phyloP scores from a whole-genome alignment of 2,329 filamentous ascomycete species.

The Pyricularia grisea region DNA sequence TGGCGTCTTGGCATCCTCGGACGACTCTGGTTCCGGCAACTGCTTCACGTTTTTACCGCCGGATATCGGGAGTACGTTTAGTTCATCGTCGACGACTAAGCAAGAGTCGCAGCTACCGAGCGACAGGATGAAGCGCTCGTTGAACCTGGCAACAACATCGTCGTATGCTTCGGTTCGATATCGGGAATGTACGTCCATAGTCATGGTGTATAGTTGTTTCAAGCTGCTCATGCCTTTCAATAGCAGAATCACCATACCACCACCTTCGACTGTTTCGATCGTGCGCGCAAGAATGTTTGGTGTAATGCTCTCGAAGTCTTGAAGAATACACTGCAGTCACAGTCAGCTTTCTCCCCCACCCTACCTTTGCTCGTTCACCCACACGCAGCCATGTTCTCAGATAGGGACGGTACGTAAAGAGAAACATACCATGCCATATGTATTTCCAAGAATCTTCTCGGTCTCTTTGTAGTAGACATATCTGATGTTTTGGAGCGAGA shows the following conservation, averaged over 20 bases:
- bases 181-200: conserved; percentile 95
- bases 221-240: conserved; percentile 95
- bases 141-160: conserved; percentile 92
- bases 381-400: not conserved
- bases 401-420: not conserved
- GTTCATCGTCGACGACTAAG: conserved; percentile 91
- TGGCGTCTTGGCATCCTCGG: conserved; percentile 65
- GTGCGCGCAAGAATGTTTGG: conserved; percentile 93
- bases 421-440: conserved; percentile 66
- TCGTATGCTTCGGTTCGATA: conserved; percentile 95
- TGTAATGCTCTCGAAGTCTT: conserved; percentile 96
- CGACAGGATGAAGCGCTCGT: conserved; percentile 93
- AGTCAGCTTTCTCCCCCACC: conserved; percentile 6
- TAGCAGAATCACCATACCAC: conserved; percentile 80
- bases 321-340: conserved; percentile 60
- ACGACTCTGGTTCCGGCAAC: conserved; percentile 65
- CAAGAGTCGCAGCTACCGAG: conserved; percentile 92
- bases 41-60: conserved; percentile 84
- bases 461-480: conserved; percentile 99
- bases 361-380: not conserved
- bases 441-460: conserved; percentile 96
- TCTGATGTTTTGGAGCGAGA: conserved; percentile 91
- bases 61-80: conserved; percentile 95
- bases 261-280: conserved; percentile 95
- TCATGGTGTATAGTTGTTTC: conserved; percentile 92